Base-by-base conservation (phyloP, 192 early-diverging fungal species). In the Backusella tuberculispora region DNA sequence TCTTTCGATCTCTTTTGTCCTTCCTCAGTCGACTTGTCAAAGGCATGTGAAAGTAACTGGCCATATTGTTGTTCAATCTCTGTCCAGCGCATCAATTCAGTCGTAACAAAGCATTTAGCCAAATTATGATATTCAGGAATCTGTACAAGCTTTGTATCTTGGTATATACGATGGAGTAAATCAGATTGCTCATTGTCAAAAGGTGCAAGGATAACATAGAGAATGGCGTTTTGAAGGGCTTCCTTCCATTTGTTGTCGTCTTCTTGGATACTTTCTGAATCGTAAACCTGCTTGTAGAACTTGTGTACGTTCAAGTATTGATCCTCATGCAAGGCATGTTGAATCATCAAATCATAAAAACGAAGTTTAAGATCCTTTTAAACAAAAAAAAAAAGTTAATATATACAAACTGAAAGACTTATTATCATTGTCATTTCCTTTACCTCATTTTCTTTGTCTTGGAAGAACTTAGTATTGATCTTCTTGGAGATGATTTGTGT, bases 151-250 rank as follows among this genome's bases (percentile, higher is more conserved):
- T 93, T 93, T 47, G 91, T 86, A 72, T 99, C 98, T 73, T 88
- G 82, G 78, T 89, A 85, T 34, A 97, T 89, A 56, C 95, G 87
- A 75, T 98, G 94, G 43, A 98, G 89, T 67, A 98, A 77, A 77
- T 99, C 97, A 0, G 93, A 90, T 82, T 99, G 98, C 85, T 98
- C 97, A 80, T 98, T 96, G 82, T 95, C 94, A 81, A 91, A 98
- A 3, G 97, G 96, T 24, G 98, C 84, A 38, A 99, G 88, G 34
- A 94, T 85, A 74, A 98, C 83, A 74, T 94, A 99, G 66, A 96
- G 84, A 5, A 97, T 89, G 43, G 94, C 88, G 73, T 92, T 94
- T 78, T 92, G 83, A 21, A 98, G 86, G 44, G 88, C 93, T 66
- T 88, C 86, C 48, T 85, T 88, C 90, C 95, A 93, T 74, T 92